Conservation (phyloP, 2,329 filamentous ascomycete species). For the Penicillium thymicola region DNA sequence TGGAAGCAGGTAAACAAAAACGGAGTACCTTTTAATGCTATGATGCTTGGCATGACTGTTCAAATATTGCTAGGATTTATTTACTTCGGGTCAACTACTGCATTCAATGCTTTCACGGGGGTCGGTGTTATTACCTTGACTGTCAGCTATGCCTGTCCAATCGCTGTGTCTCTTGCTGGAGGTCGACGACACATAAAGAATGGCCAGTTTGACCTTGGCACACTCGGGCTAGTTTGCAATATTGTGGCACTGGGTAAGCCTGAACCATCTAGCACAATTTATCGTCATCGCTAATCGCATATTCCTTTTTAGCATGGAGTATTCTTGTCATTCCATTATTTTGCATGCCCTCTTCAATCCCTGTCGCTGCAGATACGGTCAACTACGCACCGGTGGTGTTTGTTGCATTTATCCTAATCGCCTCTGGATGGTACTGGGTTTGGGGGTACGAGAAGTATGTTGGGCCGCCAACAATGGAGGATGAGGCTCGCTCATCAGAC, state of each 20-base stretch:
- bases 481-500: conserved; percentile 5
- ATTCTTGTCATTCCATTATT: conserved; percentile 66
- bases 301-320: conserved; percentile 50
- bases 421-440: conserved; percentile 62
- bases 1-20: conserved; percentile 62
- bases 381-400: conserved; percentile 74
- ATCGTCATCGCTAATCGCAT: background rate
- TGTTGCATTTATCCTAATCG: conserved; percentile 59
- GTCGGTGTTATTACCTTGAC: conserved; percentile 74
- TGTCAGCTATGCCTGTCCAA: conserved; percentile 63
- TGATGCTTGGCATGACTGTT: conserved; percentile 64
- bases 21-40: conserved; percentile 65
- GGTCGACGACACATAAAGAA: conserved; percentile 55
- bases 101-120: conserved; percentile 75
- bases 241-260: conserved; percentile 58
- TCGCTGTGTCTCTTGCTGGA: conserved; percentile 56
- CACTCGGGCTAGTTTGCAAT: conserved; percentile 60
- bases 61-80: conserved; percentile 69
- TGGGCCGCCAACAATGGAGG: conserved; percentile 18
- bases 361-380: conserved; percentile 57
- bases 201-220: conserved; percentile 51
- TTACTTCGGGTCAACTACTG: conserved; percentile 70
- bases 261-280: background rate
- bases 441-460: conserved; percentile 61
- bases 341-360: conserved; percentile 53